Conservation (phyloP, 176 grass and related monocot species). For the Avena insularis region DNA sequence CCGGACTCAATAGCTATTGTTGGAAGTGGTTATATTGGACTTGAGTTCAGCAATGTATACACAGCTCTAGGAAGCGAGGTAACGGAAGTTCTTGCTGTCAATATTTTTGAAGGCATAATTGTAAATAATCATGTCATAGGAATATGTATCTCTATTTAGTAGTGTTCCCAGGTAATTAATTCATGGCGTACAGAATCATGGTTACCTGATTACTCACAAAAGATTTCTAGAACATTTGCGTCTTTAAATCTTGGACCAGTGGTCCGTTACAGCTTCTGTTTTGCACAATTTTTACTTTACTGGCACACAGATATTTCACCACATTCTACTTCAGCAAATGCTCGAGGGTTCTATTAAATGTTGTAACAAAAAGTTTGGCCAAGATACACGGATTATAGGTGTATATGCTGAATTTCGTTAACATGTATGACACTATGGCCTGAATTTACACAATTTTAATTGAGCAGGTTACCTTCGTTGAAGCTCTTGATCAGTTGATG, state of each 20-base stretch:
- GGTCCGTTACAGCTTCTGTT: slow-evolving; percentile 10
- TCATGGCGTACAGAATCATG: slow-evolving; percentile 35
- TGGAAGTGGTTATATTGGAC: slow-evolving; percentile 98
- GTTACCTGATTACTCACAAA: slow-evolving; percentile 1
- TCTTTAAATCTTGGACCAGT: neutral
- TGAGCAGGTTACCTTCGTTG: slow-evolving; percentile 84
- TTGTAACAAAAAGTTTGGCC: too few relatives aligned
- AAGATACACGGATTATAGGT: neutral
- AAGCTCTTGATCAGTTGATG: slow-evolving; percentile 96
- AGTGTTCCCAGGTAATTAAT: neutral
- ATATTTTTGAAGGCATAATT: slow-evolving; percentile 15
- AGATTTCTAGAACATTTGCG: neutral
- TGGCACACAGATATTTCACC: slow-evolving; percentile 5
- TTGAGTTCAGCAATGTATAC: slow-evolving; percentile 99
- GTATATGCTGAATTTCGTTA: neutral
- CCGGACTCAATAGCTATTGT: slow-evolving; percentile 96
- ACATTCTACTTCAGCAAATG: slow-evolving; percentile 34
- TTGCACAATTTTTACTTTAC: slow-evolving; percentile 22
- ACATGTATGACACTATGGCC: slow-evolving; percentile 25
- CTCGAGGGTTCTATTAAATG: slow-evolving; percentile 29
- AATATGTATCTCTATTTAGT: neutral
- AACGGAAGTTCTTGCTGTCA: slow-evolving; percentile 26
- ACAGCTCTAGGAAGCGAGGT: slow-evolving; percentile 95
- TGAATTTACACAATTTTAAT: slow-evolving; percentile 35
- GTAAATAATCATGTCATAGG: neutral